Conservation (phyloP, 306 rosid species). For the Fragaria ananassa region DNA sequence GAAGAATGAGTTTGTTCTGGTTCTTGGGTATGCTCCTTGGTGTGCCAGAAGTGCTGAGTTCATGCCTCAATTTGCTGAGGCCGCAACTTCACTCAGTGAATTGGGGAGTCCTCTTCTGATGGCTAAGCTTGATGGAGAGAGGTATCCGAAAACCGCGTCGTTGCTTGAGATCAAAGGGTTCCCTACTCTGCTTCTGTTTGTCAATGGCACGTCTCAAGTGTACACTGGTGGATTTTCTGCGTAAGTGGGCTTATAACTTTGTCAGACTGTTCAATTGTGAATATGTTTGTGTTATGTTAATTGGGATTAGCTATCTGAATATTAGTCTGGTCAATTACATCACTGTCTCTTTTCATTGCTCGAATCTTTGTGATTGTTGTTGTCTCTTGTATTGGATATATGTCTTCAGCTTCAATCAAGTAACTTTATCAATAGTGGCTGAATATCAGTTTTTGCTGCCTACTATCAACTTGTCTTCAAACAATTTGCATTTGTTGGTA, state of each 20-base stretch:
- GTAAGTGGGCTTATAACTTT: conserved; percentile 38
- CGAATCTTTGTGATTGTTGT: conserved; percentile 1
- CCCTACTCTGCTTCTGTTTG: conserved; percentile 81
- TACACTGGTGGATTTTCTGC: conserved; percentile 90
- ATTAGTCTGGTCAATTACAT: neutral
- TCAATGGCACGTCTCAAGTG: conserved; percentile 74
- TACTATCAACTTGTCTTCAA: neutral
- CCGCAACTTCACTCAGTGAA: conserved; percentile 72
- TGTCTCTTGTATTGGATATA: neutral
- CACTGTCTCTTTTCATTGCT: neutral
- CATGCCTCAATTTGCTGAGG: conserved; percentile 95
- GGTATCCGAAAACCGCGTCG: conserved; percentile 72
- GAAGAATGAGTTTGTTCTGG: conserved; percentile 65
- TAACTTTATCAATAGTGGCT: neutral
- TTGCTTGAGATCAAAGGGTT: conserved; percentile 74
- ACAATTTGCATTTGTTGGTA: neutral
- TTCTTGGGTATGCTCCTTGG: conserved; percentile 97
- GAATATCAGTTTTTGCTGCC: neutral
- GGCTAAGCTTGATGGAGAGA: conserved; percentile 90
- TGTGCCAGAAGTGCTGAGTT: conserved; percentile 92
- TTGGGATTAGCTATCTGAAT: conserved; percentile 13
- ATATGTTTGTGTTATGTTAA: conserved; percentile 4
- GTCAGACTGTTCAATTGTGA: neutral
- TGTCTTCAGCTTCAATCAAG: neutral
- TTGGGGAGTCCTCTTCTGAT: conserved; percentile 60